Evolutionary conservation across 352 stramenopile species (phyloP), one percentile per base, ranked within the genome.

Genomic region (Pythium monospermum): DNA sequence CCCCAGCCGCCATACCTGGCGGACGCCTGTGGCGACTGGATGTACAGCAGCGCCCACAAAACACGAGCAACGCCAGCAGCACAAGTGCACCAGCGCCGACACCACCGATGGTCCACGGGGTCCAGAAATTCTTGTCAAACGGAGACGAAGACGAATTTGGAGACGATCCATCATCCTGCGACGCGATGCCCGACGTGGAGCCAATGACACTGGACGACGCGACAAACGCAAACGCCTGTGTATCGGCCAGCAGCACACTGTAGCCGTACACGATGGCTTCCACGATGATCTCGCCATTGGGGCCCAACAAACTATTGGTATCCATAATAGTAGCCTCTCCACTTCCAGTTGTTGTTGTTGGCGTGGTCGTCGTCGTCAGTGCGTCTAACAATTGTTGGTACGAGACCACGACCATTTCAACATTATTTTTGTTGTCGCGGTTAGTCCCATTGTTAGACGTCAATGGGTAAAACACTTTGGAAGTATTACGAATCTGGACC

Each of bases 401-500:
- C 26, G 73, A 76, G 10, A 91, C 79, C 23, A 80, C 66, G 18
- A 92, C 82, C 76, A 92, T 86, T 52, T 92, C 82, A 19, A 92
- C 75, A 53, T 92, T 92, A 68, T 92, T 92, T n/a, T 75, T 71
- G 22, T 69, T 63, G 55, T 92, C 82, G 16, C 72, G 73, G n/a
- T 64, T 65, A 4, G 72, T 83, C 22, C 40, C 59, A 22, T 66
- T 69, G 27, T 69, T 59, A 6, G 77, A 72, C 12, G 73, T 89
- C 28, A 89, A 53, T 12, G 82, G 75, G 22, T 69, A 66, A 53
- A 92, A 91, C 13, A 57, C 66, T 50, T 69, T 57, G n/a, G 66
- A 67, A 15, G 68, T 57, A 49, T 83, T 81, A 36, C 71, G 73
- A 28, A 93, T 64, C 23, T 71, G 74, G 36, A 91, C 73, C 15